Evolutionary conservation across 495 filamentous ascomycete species (phyloP).

Genomic region (Trichoderma orchidacearum): DNA sequence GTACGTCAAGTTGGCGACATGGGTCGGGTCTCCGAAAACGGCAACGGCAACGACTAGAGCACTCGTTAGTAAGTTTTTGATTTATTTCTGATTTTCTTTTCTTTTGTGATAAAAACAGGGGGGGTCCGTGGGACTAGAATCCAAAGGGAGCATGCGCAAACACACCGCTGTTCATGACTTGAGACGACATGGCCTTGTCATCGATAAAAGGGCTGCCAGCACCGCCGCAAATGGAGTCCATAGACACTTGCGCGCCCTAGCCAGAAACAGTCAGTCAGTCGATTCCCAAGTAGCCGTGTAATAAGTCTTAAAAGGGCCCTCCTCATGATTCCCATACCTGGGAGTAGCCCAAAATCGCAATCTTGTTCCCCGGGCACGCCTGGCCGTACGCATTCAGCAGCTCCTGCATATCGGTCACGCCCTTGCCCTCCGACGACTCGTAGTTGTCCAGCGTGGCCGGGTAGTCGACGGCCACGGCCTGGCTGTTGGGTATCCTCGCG

Average conservation of each 20-base stretch:
- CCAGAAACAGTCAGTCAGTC: not conserved
- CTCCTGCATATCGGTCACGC: slow-evolving; percentile 8
- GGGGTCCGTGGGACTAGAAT: not conserved
- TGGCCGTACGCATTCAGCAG: slow-evolving; percentile 6
- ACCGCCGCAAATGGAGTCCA: slow-evolving; percentile 1
- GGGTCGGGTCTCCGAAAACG: slow-evolving; percentile 12
- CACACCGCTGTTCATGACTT: not conserved
- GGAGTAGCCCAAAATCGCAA: slow-evolving; percentile 16
- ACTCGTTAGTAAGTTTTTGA: not conserved
- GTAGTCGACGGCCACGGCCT: slow-evolving; percentile 7
- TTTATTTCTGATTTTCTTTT: not conserved
- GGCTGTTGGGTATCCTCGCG: slow-evolving; percentile 4
- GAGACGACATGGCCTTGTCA: not conserved
- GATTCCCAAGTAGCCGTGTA: not conserved
- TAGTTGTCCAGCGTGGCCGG: slow-evolving; percentile 7
- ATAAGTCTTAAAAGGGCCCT: not conserved
- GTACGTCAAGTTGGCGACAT: slow-evolving; percentile 5
- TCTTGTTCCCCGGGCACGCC: slow-evolving; percentile 12
- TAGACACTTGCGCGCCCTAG: slow-evolving; percentile 3
- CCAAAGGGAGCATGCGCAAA: not conserved
- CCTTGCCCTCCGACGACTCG: slow-evolving; percentile 6
- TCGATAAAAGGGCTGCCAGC: not conserved
- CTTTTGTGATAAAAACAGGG: not conserved
- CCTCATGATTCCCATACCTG: slow-evolving; percentile 4
- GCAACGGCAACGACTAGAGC: slow-evolving; percentile 9